Conservation (phyloP, 2,329 filamentous ascomycete genomes). For the Epichloe brachyelytri region DNA sequence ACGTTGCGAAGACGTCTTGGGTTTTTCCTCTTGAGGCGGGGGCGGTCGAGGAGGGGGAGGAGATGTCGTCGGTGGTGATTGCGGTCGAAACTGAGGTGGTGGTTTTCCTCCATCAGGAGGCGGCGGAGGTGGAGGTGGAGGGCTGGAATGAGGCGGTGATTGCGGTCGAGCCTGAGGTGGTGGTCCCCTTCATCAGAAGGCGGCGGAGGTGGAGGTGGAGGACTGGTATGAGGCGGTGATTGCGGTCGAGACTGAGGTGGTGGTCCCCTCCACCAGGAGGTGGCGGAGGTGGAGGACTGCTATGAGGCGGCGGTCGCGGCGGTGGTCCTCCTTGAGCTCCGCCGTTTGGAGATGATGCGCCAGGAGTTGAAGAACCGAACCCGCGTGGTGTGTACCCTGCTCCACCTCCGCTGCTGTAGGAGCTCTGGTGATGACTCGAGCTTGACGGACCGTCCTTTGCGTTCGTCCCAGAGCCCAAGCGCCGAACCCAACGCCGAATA, state of each 20-base stretch:
- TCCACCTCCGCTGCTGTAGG: conserved; percentile 10
- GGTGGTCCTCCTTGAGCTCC: conserved; percentile 12
- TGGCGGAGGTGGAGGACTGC: conserved; percentile 6
- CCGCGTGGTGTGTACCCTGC: conserved; percentile 12
- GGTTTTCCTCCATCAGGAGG: neutral
- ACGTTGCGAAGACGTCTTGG: conserved; percentile 9
- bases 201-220: conserved; percentile 1
- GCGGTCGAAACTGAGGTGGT: neutral
- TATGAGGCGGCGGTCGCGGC: conserved; percentile 20
- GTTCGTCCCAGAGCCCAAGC: conserved; percentile 52
- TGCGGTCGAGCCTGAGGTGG: conserved; percentile 6
- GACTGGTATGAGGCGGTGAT: neutral
- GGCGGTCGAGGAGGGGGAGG: neutral
- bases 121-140: neutral
- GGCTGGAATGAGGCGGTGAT: neutral
- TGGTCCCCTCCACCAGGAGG: conserved; percentile 2
- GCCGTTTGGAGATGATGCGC: conserved; percentile 19
- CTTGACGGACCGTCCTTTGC: conserved; percentile 18
- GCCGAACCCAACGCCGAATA: conserved; percentile 59
- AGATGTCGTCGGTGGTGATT: neutral
- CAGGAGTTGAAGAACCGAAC: conserved; percentile 17
- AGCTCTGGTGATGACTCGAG: conserved; percentile 10
- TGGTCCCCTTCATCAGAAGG: neutral
- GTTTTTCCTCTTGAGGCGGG: conserved; percentile 9
- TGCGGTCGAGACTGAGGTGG: conserved; percentile 6